A percentile compares a stretch with the other conserved stretches of the same genome.
phyloP scores from a whole-genome alignment of 768 basidiomycete genomes.

The Coprinellus aureogranulatus region DNA sequence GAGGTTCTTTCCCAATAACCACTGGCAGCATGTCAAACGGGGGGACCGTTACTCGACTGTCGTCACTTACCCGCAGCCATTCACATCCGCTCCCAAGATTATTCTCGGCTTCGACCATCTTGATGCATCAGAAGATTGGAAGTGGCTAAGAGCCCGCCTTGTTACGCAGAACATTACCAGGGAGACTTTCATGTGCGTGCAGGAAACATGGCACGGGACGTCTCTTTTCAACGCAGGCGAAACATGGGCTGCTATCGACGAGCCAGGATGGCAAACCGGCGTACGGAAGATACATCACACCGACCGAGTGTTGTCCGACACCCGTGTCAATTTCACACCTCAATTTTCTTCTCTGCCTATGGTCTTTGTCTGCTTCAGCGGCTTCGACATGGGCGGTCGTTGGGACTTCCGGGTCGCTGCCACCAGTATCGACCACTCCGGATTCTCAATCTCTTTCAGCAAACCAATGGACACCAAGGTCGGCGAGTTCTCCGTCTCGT shows the following conservation, averaged over 20 bases:
- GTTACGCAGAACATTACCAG: neutral
- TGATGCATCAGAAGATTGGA: neutral
- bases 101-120: neutral
- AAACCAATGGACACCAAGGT: neutral
- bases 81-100: neutral
- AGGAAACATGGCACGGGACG: neutral
- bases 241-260: neutral
- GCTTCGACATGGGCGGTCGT: neutral
- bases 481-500: neutral
- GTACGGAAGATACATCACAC: neutral
- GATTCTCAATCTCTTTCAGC: neutral
- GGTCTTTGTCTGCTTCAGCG: constrained; percentile 1
- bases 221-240: neutral
- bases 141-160: neutral
- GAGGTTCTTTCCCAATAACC: too few species aligned
- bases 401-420: neutral
- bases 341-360: neutral
- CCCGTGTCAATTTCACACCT: neutral
- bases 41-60: too few species aligned
- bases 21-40: too few species aligned
- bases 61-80: too few species aligned
- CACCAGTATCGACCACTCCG: neutral
- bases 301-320: neutral
- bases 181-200: neutral
- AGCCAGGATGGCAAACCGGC: neutral